Evolutionary conservation across 306 rosid genomes (phyloP).

Genomic region (Canavalia ensiformis): DNA sequence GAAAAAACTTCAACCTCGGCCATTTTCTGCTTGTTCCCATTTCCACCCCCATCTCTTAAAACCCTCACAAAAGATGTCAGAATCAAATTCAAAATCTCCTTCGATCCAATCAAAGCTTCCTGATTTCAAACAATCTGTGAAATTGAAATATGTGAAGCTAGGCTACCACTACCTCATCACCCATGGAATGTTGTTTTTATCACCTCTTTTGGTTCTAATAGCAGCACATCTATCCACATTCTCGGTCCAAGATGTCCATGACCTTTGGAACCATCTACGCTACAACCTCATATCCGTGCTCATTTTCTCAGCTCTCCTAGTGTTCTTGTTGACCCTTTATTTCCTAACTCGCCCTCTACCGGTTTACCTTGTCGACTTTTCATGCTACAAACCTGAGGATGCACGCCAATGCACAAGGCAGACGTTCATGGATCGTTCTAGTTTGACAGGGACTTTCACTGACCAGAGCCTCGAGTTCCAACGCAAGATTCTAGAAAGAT

Average conservation of each 20-base stretch:
- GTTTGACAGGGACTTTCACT: conserved; percentile 55
- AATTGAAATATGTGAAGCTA: conserved; percentile 67
- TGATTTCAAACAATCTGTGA: conserved; percentile 66
- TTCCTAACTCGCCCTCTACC: conserved; percentile 61
- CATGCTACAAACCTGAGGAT: conserved; percentile 71
- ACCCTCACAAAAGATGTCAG: conserved; percentile 51
- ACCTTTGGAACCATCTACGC: conserved; percentile 63
- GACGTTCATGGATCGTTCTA: conserved; percentile 61
- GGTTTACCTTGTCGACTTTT: conserved; percentile 67
- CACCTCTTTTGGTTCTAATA: conserved; percentile 52
- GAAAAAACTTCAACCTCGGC: conserved; percentile 21
- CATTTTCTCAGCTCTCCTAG: conserved; percentile 57
- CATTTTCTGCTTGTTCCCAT: conserved; percentile 3
- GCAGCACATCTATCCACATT: conserved; percentile 60
- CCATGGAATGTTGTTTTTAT: conserved; percentile 66
- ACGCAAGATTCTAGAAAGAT: conserved; percentile 65
- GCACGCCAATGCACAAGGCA: conserved; percentile 65
- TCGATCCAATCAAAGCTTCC: conserved; percentile 56
- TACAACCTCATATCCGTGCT: conserved; percentile 60
- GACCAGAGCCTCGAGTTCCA: conserved; percentile 63
- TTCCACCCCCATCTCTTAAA: conserved; percentile 11
- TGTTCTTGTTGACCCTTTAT: conserved; percentile 62
- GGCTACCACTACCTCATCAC: conserved; percentile 70
- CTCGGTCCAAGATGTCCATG: conserved; percentile 51
- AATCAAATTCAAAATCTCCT: conserved; percentile 49